These are phyloP conservation scores for Pseudogymnoascus sp. DNA, from an alignment of 2,329 filamentous ascomycete genomes.

Conservation along the genomic window DNA sequence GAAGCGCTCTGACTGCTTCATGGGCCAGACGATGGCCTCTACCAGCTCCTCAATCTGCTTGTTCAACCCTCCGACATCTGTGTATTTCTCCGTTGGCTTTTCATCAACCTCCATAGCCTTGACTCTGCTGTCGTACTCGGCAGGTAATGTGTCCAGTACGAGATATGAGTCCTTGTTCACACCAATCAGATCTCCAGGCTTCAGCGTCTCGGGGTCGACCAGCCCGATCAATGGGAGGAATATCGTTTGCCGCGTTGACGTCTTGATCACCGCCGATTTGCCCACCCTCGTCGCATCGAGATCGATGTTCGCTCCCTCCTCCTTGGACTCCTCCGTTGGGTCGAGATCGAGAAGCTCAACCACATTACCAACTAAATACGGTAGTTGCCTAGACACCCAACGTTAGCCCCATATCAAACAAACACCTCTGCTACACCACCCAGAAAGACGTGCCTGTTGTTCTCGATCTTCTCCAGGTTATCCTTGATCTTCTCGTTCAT, in stretches of 20 bases:
- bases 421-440: background rate
- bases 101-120: slow-evolving; percentile 99
- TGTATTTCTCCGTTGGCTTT: slow-evolving; percentile 99
- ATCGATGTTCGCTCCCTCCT: slow-evolving; percentile 98
- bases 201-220: slow-evolving; percentile 89
- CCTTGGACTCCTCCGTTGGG: slow-evolving; percentile 87
- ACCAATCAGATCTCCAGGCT: slow-evolving; percentile 92
- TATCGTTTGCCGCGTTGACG: slow-evolving; percentile 95
- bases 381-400: slow-evolving; percentile 66
- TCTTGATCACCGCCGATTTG: slow-evolving; percentile 99
- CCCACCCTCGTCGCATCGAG: slow-evolving; percentile 92
- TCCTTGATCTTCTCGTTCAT: slow-evolving; percentile 99
- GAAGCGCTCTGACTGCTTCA: slow-evolving; percentile 98
- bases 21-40: slow-evolving; percentile 97
- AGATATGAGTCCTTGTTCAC: slow-evolving; percentile 99
- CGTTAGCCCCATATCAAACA: slow-evolving; percentile 10
- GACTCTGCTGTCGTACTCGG: slow-evolving; percentile 96
- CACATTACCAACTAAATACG: slow-evolving; percentile 96
- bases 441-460: slow-evolving; percentile 67
- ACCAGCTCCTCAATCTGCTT: slow-evolving; percentile 99
- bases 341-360: slow-evolving; percentile 96
- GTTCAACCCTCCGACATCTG: slow-evolving; percentile 91
- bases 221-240: slow-evolving; percentile 95
- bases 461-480: slow-evolving; percentile 97
- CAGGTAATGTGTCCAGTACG: slow-evolving; percentile 89